Evolutionary conservation across 192 early-diverging fungal species (phyloP).

Genomic region (Coemansia sp.): DNA sequence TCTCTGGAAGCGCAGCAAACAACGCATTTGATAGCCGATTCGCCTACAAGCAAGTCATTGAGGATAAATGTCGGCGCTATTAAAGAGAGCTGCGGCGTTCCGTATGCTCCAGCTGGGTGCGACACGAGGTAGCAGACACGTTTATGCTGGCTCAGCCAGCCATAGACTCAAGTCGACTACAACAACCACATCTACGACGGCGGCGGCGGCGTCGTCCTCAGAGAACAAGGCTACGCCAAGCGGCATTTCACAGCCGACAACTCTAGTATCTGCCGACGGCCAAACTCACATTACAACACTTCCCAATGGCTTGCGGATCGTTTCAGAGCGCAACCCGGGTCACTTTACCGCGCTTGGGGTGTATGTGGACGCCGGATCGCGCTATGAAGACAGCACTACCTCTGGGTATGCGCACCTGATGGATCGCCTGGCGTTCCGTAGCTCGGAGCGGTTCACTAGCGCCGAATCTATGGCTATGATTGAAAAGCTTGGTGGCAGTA

Average conservation of each 20-base stretch:
- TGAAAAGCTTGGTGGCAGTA: slow-evolving; percentile 86
- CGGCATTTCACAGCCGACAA: background rate
- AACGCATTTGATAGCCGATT: background rate
- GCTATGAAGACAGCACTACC: slow-evolving; percentile 72
- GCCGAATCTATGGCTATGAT: slow-evolving; percentile 72
- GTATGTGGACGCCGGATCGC: slow-evolving; percentile 87
- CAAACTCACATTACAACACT: slow-evolving; percentile 70
- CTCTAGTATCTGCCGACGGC: slow-evolving; percentile 30
- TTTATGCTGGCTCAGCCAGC: background rate
- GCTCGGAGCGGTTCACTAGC: slow-evolving; percentile 66
- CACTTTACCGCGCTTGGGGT: slow-evolving; percentile 92
- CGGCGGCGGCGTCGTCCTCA: background rate
- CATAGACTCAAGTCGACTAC: slow-evolving; percentile 28
- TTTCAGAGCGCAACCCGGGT: slow-evolving; percentile 75
- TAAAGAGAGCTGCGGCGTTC: background rate
- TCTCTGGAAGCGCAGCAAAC: background rate
- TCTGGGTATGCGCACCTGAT: slow-evolving; percentile 81
- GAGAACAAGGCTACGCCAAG: slow-evolving; percentile 13
- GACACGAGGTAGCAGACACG: background rate
- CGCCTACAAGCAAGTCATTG: background rate
- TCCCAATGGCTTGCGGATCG: slow-evolving; percentile 86
- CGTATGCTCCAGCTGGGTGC: background rate
- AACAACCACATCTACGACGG: background rate
- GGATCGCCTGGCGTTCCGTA: slow-evolving; percentile 93
- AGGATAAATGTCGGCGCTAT: slow-evolving; percentile 5